Conservation (phyloP, 257 asterid species). For the Primulina tabacum region DNA sequence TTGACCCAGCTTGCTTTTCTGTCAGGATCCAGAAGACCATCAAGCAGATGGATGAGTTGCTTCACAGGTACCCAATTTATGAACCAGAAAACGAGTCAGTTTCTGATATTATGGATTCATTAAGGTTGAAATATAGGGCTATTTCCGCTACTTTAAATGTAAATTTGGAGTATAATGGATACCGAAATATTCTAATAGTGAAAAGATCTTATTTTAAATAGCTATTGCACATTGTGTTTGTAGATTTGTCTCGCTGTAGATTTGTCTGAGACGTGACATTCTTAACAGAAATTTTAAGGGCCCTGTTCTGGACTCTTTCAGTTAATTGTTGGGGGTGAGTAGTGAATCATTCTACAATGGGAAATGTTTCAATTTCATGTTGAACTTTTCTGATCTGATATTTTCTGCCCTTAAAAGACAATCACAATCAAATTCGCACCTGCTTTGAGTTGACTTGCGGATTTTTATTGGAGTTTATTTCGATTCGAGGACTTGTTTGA, state of each 20-base stretch:
- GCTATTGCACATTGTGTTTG: background rate
- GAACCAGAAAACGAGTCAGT: conserved; percentile 59
- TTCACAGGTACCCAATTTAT: conserved; percentile 42
- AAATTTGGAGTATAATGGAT: conserved; percentile 51
- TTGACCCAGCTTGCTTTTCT: conserved; percentile 43
- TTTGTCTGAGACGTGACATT: background rate
- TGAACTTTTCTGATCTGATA: background rate
- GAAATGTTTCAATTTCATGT: background rate
- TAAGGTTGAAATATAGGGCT: conserved; percentile 55
- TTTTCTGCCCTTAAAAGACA: background rate
- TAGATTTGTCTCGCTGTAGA: background rate
- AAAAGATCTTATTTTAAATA: conserved; percentile 32
- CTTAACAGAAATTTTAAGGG: background rate
- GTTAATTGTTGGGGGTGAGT: background rate
- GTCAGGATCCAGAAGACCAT: conserved; percentile 38
- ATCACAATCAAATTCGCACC: background rate
- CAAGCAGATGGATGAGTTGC: conserved; percentile 57
- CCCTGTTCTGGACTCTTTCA: background rate
- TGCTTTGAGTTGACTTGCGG: background rate
- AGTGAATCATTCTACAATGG: background rate
- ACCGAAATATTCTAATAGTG: conserved; percentile 30
- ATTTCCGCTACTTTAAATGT: conserved; percentile 53
- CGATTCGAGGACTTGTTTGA: too few species aligned
- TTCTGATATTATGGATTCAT: conserved; percentile 42
- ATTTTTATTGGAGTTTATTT: background rate